Base-by-base conservation (phyloP, 1,284 basidiomycete species). In the Grifola frondosa region DNA sequence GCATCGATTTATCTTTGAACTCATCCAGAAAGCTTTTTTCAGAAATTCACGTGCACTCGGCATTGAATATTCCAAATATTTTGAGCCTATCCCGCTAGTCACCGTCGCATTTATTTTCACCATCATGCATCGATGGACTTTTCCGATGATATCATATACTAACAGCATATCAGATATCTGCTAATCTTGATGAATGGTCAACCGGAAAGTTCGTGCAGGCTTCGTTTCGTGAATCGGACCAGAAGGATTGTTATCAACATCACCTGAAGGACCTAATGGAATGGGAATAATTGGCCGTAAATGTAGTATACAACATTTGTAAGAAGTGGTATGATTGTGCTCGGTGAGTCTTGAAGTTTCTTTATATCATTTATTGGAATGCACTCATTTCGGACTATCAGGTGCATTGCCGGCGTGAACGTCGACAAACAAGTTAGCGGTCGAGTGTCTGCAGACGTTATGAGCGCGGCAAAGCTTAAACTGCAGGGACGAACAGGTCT, bases 221-320 rank as follows among this genome's bases (percentile, higher is more conserved):
- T 3, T 1, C 23, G 3, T 44, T 44, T 31, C 20, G 26, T 6
- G 30, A 44, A n/a, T n/a, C n/a, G n/a, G n/a, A n/a, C n/a, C n/a
- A n/a, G n/a, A n/a, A n/a, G n/a, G n/a, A n/a, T n/a, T n/a, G n/a
- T n/a, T n/a, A n/a, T n/a, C n/a, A n/a, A n/a, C n/a, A n/a, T n/a
- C n/a, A n/a, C n/a, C n/a, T n/a, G 17, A 44, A 25, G 4, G 42
- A 44, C 19, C 24, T 44, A 4, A 22, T 17, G 24, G 25, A 11
- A 4, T 38, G 30, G 12, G 13, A 32, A 13, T 19, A 37, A 44
- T 22, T 7, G 4, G 10, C 1, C 28, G n/a, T n/a, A n/a, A n/a
- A n/a, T 1, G 36, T 26, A 16, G 37, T 29, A 30, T 19, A 29
- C n/a, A 44, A 44, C 19, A 44, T 44, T 9, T 37, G 36, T 15